Evolutionary conservation across 257 asterid species (phyloP).

Genomic region (Solanum neorickii): DNA sequence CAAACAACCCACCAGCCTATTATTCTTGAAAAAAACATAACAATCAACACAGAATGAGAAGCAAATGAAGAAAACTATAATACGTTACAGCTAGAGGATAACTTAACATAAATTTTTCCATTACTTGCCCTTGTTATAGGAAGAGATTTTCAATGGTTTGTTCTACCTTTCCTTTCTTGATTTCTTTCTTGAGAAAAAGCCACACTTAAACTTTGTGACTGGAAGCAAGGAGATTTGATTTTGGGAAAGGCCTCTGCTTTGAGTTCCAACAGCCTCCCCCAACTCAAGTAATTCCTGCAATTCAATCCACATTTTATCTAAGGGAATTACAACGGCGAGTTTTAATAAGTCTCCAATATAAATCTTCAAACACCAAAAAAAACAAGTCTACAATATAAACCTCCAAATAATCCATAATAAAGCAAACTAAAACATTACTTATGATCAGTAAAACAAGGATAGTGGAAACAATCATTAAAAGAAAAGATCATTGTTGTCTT

Average conservation of each 20-base stretch:
- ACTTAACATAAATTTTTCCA: neutral
- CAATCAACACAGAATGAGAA: neutral
- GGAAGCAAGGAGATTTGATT: constrained; percentile 72
- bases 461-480: neutral
- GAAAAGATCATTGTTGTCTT: neutral
- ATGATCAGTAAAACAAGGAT: neutral
- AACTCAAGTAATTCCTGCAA: constrained; percentile 79
- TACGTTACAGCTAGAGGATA: neutral
- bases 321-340: neutral
- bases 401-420: neutral
- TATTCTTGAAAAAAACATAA: neutral
- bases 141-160: neutral
- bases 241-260: constrained; percentile 82
- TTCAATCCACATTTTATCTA: neutral
- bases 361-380: neutral
- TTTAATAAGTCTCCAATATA: neutral
- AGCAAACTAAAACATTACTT: neutral
- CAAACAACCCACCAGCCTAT: neutral
- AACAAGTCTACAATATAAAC: neutral
- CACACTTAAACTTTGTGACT: constrained; percentile 66
- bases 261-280: constrained; percentile 85
- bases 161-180: constrained; percentile 48
- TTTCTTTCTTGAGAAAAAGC: constrained; percentile 71
- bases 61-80: neutral
- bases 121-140: neutral